Conservation (phyloP, 768 basidiomycete species). For the Tricholoma terreum region DNA sequence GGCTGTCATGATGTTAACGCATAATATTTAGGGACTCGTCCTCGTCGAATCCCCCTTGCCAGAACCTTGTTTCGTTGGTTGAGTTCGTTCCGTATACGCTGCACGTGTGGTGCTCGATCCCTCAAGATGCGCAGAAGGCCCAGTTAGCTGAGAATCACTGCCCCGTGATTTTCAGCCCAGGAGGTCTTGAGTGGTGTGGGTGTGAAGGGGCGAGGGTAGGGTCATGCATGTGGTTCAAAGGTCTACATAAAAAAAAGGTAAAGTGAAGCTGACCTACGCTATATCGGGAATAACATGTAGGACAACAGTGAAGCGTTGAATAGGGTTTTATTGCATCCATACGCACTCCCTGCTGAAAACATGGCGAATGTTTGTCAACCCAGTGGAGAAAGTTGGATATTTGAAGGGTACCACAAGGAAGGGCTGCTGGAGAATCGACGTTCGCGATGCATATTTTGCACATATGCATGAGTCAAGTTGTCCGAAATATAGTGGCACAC, state of each 20-base stretch:
- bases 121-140: conserved; percentile 39
- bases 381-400: too few species aligned
- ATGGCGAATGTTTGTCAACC: too few species aligned
- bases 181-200: conserved; percentile 56
- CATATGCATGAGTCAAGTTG: conserved; percentile 47
- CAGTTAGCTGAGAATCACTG: conserved; percentile 45
- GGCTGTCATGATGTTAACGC: too few species aligned
- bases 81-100: conserved; percentile 38
- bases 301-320: conserved; percentile 50
- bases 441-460: conserved; percentile 63
- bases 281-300: conserved; percentile 54
- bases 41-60: conserved; percentile 4
- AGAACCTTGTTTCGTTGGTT: conserved; percentile 26
- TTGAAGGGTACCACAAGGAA: conserved; percentile 70
- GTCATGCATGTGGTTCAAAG: background rate
- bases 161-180: conserved; percentile 50
- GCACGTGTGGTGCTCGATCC: conserved; percentile 38
- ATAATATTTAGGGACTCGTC: too few species aligned
- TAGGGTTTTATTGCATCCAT: conserved; percentile 45
- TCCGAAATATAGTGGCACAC: too few species aligned
- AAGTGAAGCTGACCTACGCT: conserved; percentile 43
- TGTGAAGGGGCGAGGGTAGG: conserved; percentile 50
- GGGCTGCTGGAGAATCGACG: conserved; percentile 50
- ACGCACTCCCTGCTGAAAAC: conserved; percentile 65
- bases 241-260: background rate